These are phyloP conservation scores for Ocimum tenuiflorum DNA, from an alignment of 257 asterid genomes.

Conservation along the genomic window DNA sequence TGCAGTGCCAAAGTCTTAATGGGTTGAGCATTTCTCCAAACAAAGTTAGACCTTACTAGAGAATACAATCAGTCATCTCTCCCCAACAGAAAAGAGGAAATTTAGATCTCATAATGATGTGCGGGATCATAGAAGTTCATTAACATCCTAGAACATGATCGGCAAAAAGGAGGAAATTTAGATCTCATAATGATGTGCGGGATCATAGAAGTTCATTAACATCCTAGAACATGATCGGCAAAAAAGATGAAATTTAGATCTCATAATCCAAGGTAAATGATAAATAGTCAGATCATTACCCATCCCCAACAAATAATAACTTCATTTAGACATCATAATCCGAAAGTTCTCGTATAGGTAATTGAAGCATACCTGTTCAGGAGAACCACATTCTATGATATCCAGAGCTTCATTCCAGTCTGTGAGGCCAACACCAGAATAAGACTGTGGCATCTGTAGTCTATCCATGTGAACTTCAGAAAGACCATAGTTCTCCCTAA, in stretches of 20 bases:
- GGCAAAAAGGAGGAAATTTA: not conserved
- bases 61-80: not conserved
- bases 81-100: not conserved
- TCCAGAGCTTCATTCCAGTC: constrained; percentile 97
- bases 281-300: not conserved
- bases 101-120: too few relatives aligned
- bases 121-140: too few relatives aligned
- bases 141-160: not conserved
- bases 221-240: not conserved
- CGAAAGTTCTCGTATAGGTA: not conserved
- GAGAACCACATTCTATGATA: constrained; percentile 70
- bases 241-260: not conserved
- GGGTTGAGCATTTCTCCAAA: not conserved
- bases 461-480: constrained; percentile 65
- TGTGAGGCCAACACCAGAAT: constrained; percentile 64
- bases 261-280: not conserved
- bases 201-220: too few relatives aligned
- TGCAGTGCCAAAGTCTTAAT: not conserved
- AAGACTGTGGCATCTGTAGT: constrained; percentile 39
- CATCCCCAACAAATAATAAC: too few relatives aligned
- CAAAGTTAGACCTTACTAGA: not conserved
- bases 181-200: too few relatives aligned
- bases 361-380: constrained; percentile 68
- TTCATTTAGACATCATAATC: constrained; percentile 5
- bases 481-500: constrained; percentile 67